phyloP scores from a whole-genome alignment of 2,329 filamentous ascomycete species.

The Pseudonectria buxi region DNA sequence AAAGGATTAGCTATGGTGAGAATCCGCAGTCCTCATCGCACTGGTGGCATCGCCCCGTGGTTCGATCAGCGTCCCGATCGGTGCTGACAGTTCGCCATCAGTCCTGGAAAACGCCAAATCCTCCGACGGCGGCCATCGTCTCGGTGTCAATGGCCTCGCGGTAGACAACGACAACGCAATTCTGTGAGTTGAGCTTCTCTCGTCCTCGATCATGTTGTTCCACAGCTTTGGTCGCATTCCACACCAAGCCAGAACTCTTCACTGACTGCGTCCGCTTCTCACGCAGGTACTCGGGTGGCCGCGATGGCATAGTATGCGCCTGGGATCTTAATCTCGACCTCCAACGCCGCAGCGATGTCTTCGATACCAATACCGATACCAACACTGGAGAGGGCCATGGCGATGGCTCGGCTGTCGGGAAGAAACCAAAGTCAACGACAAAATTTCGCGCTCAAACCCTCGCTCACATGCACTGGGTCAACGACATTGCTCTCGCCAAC shows the following conservation, averaged over 20 bases:
- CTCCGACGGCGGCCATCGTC: constrained; percentile 70
- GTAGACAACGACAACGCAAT: constrained; percentile 78
- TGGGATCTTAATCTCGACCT: constrained; percentile 82
- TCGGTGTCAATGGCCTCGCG: constrained; percentile 91
- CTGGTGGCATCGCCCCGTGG: constrained; percentile 7
- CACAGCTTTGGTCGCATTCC: too few relatives aligned
- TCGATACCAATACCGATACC: constrained; percentile 24
- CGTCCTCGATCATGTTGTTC: too few relatives aligned
- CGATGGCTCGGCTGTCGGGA: constrained; percentile 15
- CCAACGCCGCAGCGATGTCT: constrained; percentile 24
- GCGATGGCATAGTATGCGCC: constrained; percentile 91
- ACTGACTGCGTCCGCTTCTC: constrained; percentile 12
- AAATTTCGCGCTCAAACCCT: constrained; percentile 55
- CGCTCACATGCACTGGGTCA: constrained; percentile 94
- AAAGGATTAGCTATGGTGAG: constrained; percentile 65
- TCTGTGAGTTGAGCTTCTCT: constrained; percentile 71
- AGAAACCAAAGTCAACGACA: constrained; percentile 39
- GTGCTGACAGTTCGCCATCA: constrained; percentile 19
- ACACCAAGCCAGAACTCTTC: constrained; percentile 3
- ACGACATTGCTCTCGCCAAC: constrained; percentile 78
- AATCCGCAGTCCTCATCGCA: constrained; percentile 3
- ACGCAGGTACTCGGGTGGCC: constrained; percentile 82
- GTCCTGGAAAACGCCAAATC: constrained; percentile 54
- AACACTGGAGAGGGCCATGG: constrained; percentile 20
- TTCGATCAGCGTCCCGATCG: too few relatives aligned